Evolutionary conservation across 2,329 filamentous ascomycete species (phyloP).

Genomic region (Penicillium sp.): DNA sequence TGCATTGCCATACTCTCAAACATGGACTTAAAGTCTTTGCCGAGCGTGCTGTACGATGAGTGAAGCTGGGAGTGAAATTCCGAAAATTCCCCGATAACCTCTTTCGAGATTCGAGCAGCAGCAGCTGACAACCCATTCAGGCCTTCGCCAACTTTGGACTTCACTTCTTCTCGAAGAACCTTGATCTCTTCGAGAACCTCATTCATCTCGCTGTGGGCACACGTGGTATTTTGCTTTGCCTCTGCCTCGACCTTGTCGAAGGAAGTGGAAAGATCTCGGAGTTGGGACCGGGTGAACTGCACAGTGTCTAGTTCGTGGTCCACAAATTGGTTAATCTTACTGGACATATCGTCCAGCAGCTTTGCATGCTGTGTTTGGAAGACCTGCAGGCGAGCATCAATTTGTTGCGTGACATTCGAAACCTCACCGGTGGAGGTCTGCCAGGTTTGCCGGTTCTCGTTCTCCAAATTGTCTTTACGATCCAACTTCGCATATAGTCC

Average conservation of each 20-base stretch:
- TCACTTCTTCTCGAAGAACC: conserved; percentile 81
- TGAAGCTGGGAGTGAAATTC: conserved; percentile 82
- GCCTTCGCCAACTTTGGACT: conserved; percentile 77
- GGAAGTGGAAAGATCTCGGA: conserved; percentile 64
- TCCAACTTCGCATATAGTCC: conserved; percentile 81
- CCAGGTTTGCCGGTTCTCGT: conserved; percentile 76
- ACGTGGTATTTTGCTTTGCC: conserved; percentile 50
- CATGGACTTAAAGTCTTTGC: conserved; percentile 77
- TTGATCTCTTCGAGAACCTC: conserved; percentile 89
- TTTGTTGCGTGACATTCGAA: conserved; percentile 67
- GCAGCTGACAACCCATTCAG: conserved; percentile 77
- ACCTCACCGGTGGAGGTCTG: conserved; percentile 71
- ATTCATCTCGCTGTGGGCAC: conserved; percentile 80
- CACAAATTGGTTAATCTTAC: conserved; percentile 73
- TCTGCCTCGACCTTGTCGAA: conserved; percentile 67
- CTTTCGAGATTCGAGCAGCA: conserved; percentile 82
- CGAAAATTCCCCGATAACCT: conserved; percentile 79
- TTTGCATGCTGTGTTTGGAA: conserved; percentile 70
- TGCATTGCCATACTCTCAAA: conserved; percentile 78
- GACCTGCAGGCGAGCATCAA: conserved; percentile 69
- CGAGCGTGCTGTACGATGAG: conserved; percentile 75
- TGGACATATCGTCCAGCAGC: conserved; percentile 64
- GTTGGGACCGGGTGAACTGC: conserved; percentile 63
- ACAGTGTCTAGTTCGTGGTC: conserved; percentile 69
- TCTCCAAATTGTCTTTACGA: conserved; percentile 78